phyloP scores from a whole-genome alignment of 768 basidiomycete genomes.

The Podaxis sp. region DNA sequence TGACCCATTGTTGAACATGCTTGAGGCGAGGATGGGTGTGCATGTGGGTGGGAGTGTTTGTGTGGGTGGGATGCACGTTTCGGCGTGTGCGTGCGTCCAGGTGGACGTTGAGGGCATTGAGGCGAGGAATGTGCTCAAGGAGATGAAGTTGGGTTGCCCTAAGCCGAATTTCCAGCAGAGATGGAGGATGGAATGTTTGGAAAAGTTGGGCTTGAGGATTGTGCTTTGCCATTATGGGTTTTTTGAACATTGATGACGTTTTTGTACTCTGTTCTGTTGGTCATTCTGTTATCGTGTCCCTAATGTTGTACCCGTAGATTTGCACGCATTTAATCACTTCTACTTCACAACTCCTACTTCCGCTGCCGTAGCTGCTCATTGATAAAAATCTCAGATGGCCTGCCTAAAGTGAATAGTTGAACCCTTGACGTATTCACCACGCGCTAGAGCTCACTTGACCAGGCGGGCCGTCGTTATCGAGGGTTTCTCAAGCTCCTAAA shows the following conservation, averaged over 20 bases:
- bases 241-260: background rate
- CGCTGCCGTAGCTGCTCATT: too few species aligned
- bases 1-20: constrained; percentile 7
- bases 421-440: too few species aligned
- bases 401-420: too few species aligned
- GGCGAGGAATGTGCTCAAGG: background rate
- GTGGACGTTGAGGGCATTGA: background rate
- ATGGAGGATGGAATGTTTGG: constrained; percentile 11
- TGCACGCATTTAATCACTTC: too few species aligned
- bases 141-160: constrained; percentile 9
- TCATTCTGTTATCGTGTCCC: background rate
- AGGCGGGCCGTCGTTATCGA: background rate
- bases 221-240: constrained; percentile 8
- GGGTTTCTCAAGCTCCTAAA: background rate
- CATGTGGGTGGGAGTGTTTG: background rate
- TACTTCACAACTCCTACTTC: too few species aligned
- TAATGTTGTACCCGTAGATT: too few species aligned
- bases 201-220: constrained; percentile 6
- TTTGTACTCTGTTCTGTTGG: background rate
- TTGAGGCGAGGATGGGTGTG: constrained; percentile 4
- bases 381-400: too few species aligned
- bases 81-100: background rate
- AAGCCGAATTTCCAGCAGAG: constrained; percentile 7
- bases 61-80: background rate
- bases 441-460: too few species aligned